These are phyloP conservation scores for Glomus cerebriforme DNA, from an alignment of 192 early-diverging fungal species.

Conservation along the genomic window DNA sequence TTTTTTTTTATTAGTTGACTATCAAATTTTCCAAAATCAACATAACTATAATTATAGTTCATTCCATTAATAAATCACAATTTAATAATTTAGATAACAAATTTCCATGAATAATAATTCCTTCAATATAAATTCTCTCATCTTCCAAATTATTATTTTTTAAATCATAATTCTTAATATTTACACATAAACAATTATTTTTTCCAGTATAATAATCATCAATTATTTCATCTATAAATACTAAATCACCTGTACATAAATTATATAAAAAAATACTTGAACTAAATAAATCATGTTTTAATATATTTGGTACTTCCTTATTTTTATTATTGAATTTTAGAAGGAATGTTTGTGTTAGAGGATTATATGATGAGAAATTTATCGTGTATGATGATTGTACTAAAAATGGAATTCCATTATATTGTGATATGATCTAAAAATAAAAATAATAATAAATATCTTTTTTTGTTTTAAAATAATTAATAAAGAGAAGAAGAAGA, in stretches of 20 bases:
- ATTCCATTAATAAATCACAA: neutral
- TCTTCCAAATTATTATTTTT: neutral
- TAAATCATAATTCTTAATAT: neutral
- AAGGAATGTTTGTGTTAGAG: neutral
- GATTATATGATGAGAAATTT: neutral
- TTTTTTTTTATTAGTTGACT: too few species aligned
- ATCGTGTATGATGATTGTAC: neutral
- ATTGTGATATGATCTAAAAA: neutral
- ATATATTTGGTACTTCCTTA: neutral
- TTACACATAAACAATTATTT: neutral
- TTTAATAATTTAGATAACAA: neutral
- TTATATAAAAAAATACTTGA: neutral
- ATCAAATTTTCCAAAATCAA: too few species aligned
- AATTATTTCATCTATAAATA: neutral
- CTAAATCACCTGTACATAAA: neutral
- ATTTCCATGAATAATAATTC: neutral
- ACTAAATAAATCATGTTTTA: neutral
- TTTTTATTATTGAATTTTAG: neutral
- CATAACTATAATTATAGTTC: too few species aligned
- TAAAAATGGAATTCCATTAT: neutral
- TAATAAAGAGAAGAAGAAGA: too few species aligned
- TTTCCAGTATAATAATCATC: neutral
- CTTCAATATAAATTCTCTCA: neutral
- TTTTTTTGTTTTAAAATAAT: neutral
- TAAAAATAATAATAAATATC: neutral